These are phyloP conservation scores for Aspergillus piperis DNA, from an alignment of 2,329 filamentous ascomycete species.

Conservation along the genomic window DNA sequence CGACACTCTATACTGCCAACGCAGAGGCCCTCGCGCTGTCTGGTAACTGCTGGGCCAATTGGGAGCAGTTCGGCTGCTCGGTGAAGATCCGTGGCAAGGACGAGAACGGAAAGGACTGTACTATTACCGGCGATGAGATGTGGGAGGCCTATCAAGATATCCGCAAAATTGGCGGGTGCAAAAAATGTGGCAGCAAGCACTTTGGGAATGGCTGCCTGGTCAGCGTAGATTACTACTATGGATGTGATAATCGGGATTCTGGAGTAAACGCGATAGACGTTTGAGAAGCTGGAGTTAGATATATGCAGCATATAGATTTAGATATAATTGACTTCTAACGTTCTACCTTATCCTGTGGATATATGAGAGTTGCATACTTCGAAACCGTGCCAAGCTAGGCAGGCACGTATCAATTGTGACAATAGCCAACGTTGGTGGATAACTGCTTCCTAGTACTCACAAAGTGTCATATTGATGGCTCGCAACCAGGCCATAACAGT, in stretches of 20 bases:
- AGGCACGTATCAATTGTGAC: too few species aligned
- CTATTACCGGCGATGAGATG: conserved; percentile 3
- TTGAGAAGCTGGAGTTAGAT: too few species aligned
- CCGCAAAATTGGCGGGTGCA: conserved; percentile 17
- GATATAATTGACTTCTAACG: too few species aligned
- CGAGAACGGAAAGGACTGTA: background rate
- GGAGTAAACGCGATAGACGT: background rate
- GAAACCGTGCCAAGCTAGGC: too few species aligned
- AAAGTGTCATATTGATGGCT: too few species aligned
- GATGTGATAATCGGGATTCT: conserved; percentile 14
- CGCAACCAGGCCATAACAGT: too few species aligned
- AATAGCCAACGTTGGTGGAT: too few species aligned
- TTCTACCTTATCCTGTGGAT: too few species aligned
- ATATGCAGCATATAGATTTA: too few species aligned
- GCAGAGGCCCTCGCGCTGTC: background rate
- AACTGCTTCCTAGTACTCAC: too few species aligned
- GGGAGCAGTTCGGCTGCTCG: background rate
- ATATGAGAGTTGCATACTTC: too few species aligned
- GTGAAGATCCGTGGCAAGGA: conserved; percentile 1
- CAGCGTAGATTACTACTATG: conserved; percentile 20
- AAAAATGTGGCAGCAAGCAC: conserved; percentile 18
- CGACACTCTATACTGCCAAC: background rate
- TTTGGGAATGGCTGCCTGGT: conserved; percentile 18
- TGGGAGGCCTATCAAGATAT: conserved; percentile 22
- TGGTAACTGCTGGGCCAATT: conserved; percentile 3